Conservation (phyloP, 202 grass and related monocot species). For the Setaria italica region DNA sequence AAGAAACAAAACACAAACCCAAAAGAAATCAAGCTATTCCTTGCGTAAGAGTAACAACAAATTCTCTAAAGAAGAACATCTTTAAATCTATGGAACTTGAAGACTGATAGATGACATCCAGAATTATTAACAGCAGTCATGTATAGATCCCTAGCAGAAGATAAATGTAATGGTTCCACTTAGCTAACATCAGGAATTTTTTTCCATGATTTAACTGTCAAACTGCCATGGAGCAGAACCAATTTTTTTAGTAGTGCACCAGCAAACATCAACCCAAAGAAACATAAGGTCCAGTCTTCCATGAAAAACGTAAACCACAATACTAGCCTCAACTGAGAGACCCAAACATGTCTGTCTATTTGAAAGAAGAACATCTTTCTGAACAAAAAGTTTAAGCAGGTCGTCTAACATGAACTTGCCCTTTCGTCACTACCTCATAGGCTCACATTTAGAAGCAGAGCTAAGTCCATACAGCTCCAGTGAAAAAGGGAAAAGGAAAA, state of each 20-base stretch:
- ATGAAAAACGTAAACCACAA: not conserved
- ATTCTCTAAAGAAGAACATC: not conserved
- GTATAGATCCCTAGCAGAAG: not conserved
- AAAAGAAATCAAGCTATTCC: not conserved
- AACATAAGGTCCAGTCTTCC: too few relatives aligned
- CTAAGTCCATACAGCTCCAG: not conserved
- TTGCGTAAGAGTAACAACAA: not conserved
- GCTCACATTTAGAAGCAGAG: not conserved
- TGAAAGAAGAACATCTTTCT: not conserved
- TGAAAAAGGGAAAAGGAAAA: too few relatives aligned
- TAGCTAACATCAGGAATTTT: not conserved
- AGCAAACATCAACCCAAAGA: not conserved
- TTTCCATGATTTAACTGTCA: not conserved
- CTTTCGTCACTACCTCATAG: too few relatives aligned
- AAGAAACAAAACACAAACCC: not conserved
- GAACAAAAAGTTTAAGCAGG: too few relatives aligned
- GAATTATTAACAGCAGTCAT: not conserved
- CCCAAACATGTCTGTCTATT: not conserved
- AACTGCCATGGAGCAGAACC: not conserved
- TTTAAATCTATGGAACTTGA: not conserved
- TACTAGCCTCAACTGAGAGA: too few relatives aligned
- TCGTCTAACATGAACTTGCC: too few relatives aligned
- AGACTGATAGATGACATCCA: not conserved
- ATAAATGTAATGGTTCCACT: not conserved
- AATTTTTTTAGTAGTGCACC: not conserved